These are phyloP conservation scores for Iberis amara DNA, from an alignment of 441 rosid genomes.

Conservation along the genomic window DNA sequence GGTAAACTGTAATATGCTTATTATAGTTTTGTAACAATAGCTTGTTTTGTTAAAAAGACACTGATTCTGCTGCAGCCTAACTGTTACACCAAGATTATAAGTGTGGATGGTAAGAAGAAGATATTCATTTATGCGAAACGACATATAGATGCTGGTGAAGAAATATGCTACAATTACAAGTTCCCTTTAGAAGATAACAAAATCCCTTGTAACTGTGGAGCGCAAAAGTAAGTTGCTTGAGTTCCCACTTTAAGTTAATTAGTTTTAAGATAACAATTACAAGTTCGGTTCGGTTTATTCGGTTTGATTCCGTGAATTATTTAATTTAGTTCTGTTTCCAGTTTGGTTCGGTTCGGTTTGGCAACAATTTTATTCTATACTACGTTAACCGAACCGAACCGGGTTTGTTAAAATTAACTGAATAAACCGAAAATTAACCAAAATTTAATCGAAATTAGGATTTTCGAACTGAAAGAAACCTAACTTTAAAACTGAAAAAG, in stretches of 20 bases:
- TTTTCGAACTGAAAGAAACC: too few relatives aligned
- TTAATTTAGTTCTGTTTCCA: too few relatives aligned
- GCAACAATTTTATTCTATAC: too few relatives aligned
- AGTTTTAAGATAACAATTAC: neutral
- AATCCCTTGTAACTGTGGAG: conserved; percentile 96
- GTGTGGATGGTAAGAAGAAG: conserved; percentile 85
- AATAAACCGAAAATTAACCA: too few relatives aligned
- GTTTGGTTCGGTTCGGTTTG: too few relatives aligned
- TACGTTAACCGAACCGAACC: too few relatives aligned
- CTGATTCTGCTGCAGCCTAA: conserved; percentile 63
- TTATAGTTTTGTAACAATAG: conserved; percentile 18
- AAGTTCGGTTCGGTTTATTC: too few relatives aligned
- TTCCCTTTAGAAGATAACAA: conserved; percentile 95
- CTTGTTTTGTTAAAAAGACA: conserved; percentile 25
- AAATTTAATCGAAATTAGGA: too few relatives aligned
- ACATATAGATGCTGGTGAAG: conserved; percentile 84
- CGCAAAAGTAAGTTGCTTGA: conserved; percentile 60
- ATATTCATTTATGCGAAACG: conserved; percentile 95
- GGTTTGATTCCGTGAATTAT: too few relatives aligned
- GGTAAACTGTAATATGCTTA: conserved; percentile 36
- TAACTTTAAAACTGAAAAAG: too few relatives aligned
- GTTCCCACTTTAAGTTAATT: neutral
- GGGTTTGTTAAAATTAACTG: too few relatives aligned
- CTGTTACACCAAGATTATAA: conserved; percentile 97
- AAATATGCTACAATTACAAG: conserved; percentile 91